phyloP scores from a whole-genome alignment of 2,329 filamentous ascomycete genomes.

The Clonostachys sp. region DNA sequence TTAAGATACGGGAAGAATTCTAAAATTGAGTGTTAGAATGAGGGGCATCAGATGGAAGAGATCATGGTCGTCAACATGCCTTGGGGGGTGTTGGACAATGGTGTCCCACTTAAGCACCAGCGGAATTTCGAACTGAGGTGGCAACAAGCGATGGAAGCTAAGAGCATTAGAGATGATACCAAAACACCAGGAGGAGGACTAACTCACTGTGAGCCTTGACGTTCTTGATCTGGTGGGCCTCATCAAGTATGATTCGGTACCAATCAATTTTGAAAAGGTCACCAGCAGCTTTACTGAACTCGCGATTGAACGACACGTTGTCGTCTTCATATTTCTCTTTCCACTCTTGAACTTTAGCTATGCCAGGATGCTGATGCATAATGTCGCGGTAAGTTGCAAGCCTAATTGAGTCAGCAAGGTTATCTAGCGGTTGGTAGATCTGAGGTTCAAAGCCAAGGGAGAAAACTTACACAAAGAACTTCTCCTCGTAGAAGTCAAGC shows the following conservation, averaged over 20 bases:
- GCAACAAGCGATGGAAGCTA: slow-evolving; percentile 13
- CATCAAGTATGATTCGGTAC: slow-evolving; percentile 51
- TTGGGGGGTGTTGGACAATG: slow-evolving; percentile 19
- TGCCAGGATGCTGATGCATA: slow-evolving; percentile 5
- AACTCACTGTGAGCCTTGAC: slow-evolving; percentile 20
- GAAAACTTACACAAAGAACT: slow-evolving; percentile 5
- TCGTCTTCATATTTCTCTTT: neutral
- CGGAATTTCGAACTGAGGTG: slow-evolving; percentile 17
- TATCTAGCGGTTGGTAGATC: too few species aligned
- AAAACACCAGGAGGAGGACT: neutral
- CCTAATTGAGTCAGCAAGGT: slow-evolving; percentile 6
- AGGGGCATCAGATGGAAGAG: too few species aligned
- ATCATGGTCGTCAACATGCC: slow-evolving; percentile 13
- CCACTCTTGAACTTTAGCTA: neutral
- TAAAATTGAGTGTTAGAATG: slow-evolving; percentile 5
- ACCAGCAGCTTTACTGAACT: too few species aligned
- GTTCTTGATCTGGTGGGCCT: slow-evolving; percentile 53
- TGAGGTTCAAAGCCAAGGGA: too few species aligned
- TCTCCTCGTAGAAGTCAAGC: neutral
- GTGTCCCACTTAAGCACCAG: slow-evolving; percentile 29
- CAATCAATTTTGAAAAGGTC: slow-evolving; percentile 26
- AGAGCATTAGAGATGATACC: neutral
- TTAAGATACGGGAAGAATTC: slow-evolving; percentile 28
- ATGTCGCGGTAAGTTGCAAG: slow-evolving; percentile 22
- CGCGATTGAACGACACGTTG: neutral